Percentiles rank a stretch among this genome's conserved stretches.
These are phyloP conservation scores for Xylaria longipes DNA, from an alignment of 495 filamentous ascomycete genomes.

Conservation along the genomic window DNA sequence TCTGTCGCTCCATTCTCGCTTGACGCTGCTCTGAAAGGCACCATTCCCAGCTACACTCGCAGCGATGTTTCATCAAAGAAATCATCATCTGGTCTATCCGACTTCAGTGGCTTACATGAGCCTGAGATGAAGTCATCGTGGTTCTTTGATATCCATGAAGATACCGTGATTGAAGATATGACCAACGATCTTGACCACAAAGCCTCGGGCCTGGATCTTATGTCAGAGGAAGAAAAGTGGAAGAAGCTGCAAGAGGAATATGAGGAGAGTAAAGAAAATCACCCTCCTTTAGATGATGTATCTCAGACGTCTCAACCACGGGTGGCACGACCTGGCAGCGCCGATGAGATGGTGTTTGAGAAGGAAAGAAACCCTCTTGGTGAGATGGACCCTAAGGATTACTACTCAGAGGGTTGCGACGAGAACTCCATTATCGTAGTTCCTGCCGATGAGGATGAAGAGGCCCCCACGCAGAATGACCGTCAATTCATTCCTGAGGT, in stretches of 20 bases:
- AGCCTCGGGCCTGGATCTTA: constrained; percentile 84
- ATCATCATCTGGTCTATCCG: constrained; percentile 24
- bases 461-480: constrained; percentile 21
- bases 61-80: constrained; percentile 30
- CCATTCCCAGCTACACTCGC: constrained; percentile 62
- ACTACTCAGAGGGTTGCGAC: constrained; percentile 72
- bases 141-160: constrained; percentile 96
- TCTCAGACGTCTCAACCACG: constrained; percentile 53
- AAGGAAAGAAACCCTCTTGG: constrained; percentile 70
- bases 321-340: constrained; percentile 28
- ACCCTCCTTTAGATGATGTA: constrained; percentile 71
- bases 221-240: constrained; percentile 69
- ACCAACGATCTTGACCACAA: constrained; percentile 91
- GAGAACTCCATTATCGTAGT: constrained; percentile 64
- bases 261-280: constrained; percentile 83
- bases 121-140: constrained; percentile 67
- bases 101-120: constrained; percentile 37
- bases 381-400: constrained; percentile 74
- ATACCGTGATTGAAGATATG: constrained; percentile 85
- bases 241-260: constrained; percentile 59
- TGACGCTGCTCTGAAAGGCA: constrained; percentile 76
- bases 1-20: constrained; percentile 71
- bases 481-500: constrained; percentile 44
- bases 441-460: constrained; percentile 62
- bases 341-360: constrained; percentile 53